Conservation (phyloP, 805 yeast species). For the Suhomyces tanzawaensis region DNA sequence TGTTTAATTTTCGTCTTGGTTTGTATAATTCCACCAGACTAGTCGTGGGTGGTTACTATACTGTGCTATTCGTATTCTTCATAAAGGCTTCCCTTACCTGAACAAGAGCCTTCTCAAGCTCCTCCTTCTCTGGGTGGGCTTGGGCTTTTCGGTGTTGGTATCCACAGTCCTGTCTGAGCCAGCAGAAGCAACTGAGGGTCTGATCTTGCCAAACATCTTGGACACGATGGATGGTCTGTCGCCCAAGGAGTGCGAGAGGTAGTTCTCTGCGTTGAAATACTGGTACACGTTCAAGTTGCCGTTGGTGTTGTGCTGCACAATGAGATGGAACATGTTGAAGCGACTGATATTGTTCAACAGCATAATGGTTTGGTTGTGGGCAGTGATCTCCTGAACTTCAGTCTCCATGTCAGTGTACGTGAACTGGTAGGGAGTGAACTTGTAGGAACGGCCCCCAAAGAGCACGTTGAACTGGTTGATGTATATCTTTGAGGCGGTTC, state of each 20-base stretch:
- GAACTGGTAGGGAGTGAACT: slow-evolving; percentile 11
- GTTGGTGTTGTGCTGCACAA: not conserved
- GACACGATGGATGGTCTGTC: not conserved
- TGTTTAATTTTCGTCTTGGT: no score
- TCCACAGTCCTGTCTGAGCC: slow-evolving; percentile 1
- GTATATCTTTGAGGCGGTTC: not conserved
- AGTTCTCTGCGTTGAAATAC: slow-evolving; percentile 13
- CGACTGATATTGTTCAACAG: not conserved
- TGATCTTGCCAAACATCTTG: not conserved
- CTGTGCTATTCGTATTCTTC: no score
- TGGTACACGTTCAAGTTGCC: slow-evolving; percentile 8
- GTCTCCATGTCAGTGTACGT: slow-evolving; percentile 6
- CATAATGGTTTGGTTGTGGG: slow-evolving; percentile 1
- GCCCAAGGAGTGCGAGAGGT: slow-evolving; percentile 5
- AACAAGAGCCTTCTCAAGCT: not conserved
- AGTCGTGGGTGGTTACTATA: no score
- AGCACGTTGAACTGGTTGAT: slow-evolving; percentile 20
- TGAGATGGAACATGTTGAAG: slow-evolving; percentile 11
- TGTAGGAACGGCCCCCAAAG: slow-evolving; percentile 17
- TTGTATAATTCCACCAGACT: no score
- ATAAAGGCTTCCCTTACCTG: no score
- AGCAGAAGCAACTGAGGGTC: not conserved
- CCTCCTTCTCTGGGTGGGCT: not conserved
- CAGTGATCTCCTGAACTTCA: not conserved
- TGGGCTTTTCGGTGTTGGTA: not conserved